phyloP scores from a whole-genome alignment of 306 rosid species.

The Vigna trinervia region DNA sequence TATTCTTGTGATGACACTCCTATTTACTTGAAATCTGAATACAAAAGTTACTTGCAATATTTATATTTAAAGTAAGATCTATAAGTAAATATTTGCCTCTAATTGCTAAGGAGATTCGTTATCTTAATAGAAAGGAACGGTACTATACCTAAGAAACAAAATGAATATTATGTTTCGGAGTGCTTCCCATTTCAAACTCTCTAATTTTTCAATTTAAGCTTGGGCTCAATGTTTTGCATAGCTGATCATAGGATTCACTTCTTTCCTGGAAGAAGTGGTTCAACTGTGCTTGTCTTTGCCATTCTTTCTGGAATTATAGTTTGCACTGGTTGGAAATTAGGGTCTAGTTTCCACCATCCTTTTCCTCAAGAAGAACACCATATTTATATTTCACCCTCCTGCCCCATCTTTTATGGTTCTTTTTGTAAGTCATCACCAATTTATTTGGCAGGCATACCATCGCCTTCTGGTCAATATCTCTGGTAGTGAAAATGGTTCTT shows the following conservation, averaged over 20 bases:
- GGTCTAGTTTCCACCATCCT: slow-evolving; percentile 21
- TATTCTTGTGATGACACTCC: too few relatives aligned
- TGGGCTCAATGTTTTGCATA: slow-evolving; percentile 25
- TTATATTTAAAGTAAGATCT: neutral
- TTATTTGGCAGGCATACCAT: slow-evolving; percentile 68
- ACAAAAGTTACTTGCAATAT: slow-evolving; percentile 15
- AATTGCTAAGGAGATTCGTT: neutral
- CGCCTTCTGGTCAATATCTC: slow-evolving; percentile 59
- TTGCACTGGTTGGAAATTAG: slow-evolving; percentile 32
- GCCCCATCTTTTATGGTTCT: slow-evolving; percentile 31
- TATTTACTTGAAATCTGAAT: slow-evolving; percentile 13
- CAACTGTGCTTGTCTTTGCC: slow-evolving; percentile 17
- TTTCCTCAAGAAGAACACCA: slow-evolving; percentile 23
- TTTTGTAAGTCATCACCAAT: slow-evolving; percentile 16
- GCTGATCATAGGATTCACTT: slow-evolving; percentile 22
- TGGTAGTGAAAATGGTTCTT: slow-evolving; percentile 56
- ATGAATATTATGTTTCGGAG: neutral
- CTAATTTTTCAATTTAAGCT: slow-evolving; percentile 15
- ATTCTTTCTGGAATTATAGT: slow-evolving; percentile 1
- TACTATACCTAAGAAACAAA: neutral
- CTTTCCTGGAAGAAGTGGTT: neutral
- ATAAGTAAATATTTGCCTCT: slow-evolving; percentile 27
- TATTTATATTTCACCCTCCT: slow-evolving; percentile 32
- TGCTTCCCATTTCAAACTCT: slow-evolving; percentile 25
- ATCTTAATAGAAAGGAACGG: slow-evolving; percentile 4